Evolutionary conservation across 805 yeast species (phyloP).

Genomic region (Zygotorulaspora florentina): DNA sequence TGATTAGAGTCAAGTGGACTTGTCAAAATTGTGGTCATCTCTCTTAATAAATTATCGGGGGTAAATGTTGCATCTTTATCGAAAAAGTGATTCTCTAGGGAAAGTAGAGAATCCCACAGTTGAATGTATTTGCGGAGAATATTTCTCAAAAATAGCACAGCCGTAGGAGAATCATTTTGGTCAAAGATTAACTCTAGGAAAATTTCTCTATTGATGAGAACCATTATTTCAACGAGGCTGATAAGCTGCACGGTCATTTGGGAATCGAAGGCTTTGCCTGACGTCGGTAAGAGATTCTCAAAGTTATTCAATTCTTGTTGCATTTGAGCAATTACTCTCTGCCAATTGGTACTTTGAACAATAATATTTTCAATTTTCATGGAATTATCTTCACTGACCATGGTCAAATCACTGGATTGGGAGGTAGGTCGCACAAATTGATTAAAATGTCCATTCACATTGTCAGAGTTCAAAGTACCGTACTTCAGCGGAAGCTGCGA

Average conservation of each 20-base stretch:
- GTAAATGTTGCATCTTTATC: slow-evolving; percentile 18
- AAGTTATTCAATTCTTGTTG: slow-evolving; percentile 14
- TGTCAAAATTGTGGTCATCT: slow-evolving; percentile 34
- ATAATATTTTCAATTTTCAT: slow-evolving; percentile 18
- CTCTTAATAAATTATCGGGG: slow-evolving; percentile 29
- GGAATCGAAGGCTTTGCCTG: slow-evolving; percentile 10
- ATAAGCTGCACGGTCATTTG: slow-evolving; percentile 13
- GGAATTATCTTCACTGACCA: slow-evolving; percentile 9
- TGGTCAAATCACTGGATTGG: background rate
- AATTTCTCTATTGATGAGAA: slow-evolving; percentile 26
- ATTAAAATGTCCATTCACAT: slow-evolving; percentile 8
- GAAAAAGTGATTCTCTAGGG: slow-evolving; percentile 12
- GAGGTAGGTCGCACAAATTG: background rate
- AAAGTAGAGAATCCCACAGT: slow-evolving; percentile 29
- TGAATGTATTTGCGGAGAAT: slow-evolving; percentile 22
- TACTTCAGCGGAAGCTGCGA: slow-evolving; percentile 31
- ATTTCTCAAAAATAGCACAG: slow-evolving; percentile 25
- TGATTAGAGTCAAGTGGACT: slow-evolving; percentile 16
- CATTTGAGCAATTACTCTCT: slow-evolving; percentile 14
- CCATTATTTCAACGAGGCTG: slow-evolving; percentile 24
- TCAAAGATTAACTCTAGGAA: slow-evolving; percentile 28
- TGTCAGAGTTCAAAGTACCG: slow-evolving; percentile 8
- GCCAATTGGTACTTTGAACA: slow-evolving; percentile 16
- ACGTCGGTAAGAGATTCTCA: slow-evolving; percentile 11
- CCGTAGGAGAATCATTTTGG: slow-evolving; percentile 16